Base-by-base conservation (phyloP, 768 basidiomycete species). In the Boletellus emodensis region DNA sequence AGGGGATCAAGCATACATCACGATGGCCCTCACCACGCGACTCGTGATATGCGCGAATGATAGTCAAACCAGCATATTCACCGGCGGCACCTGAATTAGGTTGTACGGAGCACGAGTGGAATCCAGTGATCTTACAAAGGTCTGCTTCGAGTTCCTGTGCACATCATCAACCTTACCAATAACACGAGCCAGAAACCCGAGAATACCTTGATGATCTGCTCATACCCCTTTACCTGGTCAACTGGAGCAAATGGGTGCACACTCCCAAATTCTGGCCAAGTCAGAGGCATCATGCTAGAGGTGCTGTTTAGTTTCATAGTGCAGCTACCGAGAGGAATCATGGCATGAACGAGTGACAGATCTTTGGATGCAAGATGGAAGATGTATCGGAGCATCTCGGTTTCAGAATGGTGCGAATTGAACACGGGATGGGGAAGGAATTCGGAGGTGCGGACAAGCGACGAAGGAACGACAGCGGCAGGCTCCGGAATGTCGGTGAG, bases 241-340 rank as follows among this genome's bases (percentile, higher is more conserved):
- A 72, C 71, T 3, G 96, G 95, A 3, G 83, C 90, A 67, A 98
- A 98, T 1, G 96, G 96, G 71, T 99, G 96, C 5, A 98, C 81
- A 43, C 76, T 72, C 46, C 86, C 81, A 67, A 93, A 98, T 68
- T 94, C 92, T 9, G 92, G 89, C 87, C 90, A 94, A 3, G 93
- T 95, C 32, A 99, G 73, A 3, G 95, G 94, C 38, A 92, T 87
- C 94, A 98, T 97, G 61, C 94, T 95, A 40, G 91, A 94, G 3
- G 94, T 96, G 64, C 92, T 93, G 74, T 99, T 99, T 49, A 99
- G 79, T 72, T 98, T 96, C 94, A 95, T 96, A 6, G 94, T 95
- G 70, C 94, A 94, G 66, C 91, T 94, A 50, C 94, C 94, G 3
- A 94, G 81, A 12, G 91, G 86, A 59, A 96, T 97, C 92, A 98